Percentiles rank a stretch among this genome's conserved stretches.
Conservation (phyloP, 2,329 filamentous ascomycete species). For the Sordariomycetes sp. region DNA sequence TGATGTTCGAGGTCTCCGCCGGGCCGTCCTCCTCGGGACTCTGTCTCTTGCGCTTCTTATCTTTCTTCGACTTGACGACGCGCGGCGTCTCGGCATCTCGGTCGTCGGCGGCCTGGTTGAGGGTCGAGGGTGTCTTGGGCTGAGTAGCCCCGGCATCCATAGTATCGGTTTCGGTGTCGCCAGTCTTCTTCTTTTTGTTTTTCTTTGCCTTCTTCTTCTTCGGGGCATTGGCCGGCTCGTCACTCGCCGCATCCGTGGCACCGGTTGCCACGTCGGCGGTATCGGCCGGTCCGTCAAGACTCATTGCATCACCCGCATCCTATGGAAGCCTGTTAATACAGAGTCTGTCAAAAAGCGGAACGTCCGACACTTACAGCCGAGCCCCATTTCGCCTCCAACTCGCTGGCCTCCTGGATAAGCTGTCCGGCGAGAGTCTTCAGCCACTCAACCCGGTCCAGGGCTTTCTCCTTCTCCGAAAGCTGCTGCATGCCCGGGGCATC, state of each 20-base stretch:
- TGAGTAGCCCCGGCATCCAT: background rate
- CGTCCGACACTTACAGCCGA: background rate
- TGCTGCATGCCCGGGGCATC: background rate
- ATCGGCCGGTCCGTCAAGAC: background rate
- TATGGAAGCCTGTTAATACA: background rate
- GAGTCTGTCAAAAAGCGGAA: background rate
- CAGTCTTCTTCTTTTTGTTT: background rate
- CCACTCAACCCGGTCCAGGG: background rate
- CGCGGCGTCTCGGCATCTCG: slow-evolving; percentile 7
- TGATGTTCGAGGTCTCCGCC: background rate
- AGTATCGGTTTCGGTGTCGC: background rate
- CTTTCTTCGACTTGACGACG: slow-evolving; percentile 12
- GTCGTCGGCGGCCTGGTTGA: background rate
- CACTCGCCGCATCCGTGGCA: background rate
- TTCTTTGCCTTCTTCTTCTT: slow-evolving; percentile 11
- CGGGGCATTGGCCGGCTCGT: background rate
- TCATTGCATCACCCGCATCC: background rate
- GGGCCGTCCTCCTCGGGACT: slow-evolving; percentile 1
- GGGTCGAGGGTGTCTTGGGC: no score
- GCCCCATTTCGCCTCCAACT: background rate
- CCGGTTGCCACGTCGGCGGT: background rate
- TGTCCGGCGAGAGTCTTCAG: background rate
- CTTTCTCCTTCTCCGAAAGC: background rate
- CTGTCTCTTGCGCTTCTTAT: slow-evolving; percentile 2
- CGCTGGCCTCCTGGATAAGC: background rate